Conservation (phyloP, 176 grass and related monocot species). For the Saccharum officinarum region DNA sequence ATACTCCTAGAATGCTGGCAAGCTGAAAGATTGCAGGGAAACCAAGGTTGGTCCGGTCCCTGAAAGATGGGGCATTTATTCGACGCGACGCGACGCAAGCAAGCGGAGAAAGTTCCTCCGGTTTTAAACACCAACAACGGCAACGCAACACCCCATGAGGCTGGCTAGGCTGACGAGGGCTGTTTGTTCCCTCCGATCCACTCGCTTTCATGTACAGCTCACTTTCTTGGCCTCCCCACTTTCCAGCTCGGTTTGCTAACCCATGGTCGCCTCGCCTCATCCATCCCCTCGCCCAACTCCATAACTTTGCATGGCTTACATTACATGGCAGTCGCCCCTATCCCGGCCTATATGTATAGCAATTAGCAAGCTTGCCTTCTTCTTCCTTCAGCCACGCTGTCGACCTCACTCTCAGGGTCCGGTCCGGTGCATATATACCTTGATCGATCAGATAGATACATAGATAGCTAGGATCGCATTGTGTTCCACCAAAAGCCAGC, state of each 20-base stretch:
- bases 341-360: constrained; percentile 38
- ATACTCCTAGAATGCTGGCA: not conserved
- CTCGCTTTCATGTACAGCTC: constrained; percentile 48
- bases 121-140: constrained; percentile 1
- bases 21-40: constrained; percentile 11
- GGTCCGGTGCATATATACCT: not conserved
- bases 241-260: constrained; percentile 57
- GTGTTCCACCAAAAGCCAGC: not conserved
- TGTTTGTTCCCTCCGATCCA: constrained; percentile 4
- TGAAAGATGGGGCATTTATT: constrained; percentile 48
- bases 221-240: constrained; percentile 47
- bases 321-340: constrained; percentile 9
- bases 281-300: constrained; percentile 34
- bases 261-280: constrained; percentile 41
- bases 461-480: not conserved
- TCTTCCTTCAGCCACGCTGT: constrained; percentile 1
- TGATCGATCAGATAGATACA: not conserved
- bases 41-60: constrained; percentile 35
- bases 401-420: not conserved
- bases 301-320: constrained; percentile 37
- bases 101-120: constrained; percentile 47
- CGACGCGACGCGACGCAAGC: constrained; percentile 8
- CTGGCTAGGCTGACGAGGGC: not conserved
- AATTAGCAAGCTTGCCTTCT: not conserved
- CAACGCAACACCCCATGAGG: constrained; percentile 25